A percentile compares a stretch with the other conserved stretches of the same genome.
Conservation (phyloP, 2,329 filamentous ascomycete species). For the Curvularia spicifera region DNA sequence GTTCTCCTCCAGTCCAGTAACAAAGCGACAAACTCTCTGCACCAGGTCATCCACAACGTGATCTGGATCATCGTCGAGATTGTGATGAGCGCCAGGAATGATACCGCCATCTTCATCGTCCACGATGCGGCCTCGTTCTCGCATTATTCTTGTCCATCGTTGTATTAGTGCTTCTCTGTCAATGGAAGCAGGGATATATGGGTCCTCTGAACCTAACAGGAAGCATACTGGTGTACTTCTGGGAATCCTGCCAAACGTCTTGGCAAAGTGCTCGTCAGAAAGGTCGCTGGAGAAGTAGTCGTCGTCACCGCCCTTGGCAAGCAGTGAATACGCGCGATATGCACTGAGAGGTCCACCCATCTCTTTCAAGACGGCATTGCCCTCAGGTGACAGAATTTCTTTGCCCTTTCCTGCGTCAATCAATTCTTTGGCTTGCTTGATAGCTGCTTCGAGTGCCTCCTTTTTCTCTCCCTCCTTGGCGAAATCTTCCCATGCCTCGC, state of each 20-base stretch:
- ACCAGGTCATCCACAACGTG: constrained; percentile 58
- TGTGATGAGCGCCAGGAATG: constrained; percentile 59
- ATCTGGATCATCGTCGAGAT: constrained; percentile 56
- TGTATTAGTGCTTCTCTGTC: constrained; percentile 65
- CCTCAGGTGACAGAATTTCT: constrained; percentile 60
- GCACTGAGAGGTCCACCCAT: constrained; percentile 60
- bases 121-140: constrained; percentile 54
- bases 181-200: constrained; percentile 65
- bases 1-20: constrained; percentile 38
- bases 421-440: constrained; percentile 61
- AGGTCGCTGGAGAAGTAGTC: constrained; percentile 88
- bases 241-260: constrained; percentile 70
- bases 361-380: constrained; percentile 34
- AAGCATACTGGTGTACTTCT: constrained; percentile 63
- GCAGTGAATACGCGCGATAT: constrained; percentile 64
- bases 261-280: constrained; percentile 60
- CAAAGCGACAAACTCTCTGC: constrained; percentile 58
- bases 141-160: constrained; percentile 60
- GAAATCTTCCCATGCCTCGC: constrained; percentile 62
- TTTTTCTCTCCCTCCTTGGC: constrained; percentile 32
- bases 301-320: constrained; percentile 71
- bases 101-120: constrained; percentile 59
- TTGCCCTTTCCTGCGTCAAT: constrained; percentile 61
- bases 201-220: constrained; percentile 70
- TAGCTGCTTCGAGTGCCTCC: constrained; percentile 17